phyloP scores from a whole-genome alignment of 2,329 filamentous ascomycete species.

The Leptographium flavum region DNA sequence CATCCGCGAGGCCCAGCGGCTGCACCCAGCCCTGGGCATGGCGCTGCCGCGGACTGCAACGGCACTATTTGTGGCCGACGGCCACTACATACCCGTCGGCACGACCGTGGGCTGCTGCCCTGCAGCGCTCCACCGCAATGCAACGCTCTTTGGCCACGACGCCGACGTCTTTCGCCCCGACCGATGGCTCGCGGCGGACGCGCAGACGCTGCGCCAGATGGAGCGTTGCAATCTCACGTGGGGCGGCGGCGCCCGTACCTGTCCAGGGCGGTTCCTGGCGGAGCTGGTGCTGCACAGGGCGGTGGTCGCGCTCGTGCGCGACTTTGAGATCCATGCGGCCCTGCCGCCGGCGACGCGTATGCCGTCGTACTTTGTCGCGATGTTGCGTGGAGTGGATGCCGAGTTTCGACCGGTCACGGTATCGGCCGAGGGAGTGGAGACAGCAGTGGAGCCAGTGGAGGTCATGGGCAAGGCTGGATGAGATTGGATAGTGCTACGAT shows the following conservation, averaged over 20 bases:
- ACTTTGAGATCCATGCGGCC: conserved; percentile 28
- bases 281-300: conserved; percentile 34
- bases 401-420: conserved; percentile 18
- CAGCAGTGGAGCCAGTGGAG: too few relatives aligned
- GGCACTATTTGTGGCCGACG: too few relatives aligned
- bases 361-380: conserved; percentile 36
- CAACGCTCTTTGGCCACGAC: too few relatives aligned
- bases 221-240: conserved; percentile 35
- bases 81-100: conserved; percentile 25
- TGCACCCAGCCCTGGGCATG: conserved; percentile 38
- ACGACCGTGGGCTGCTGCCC: conserved; percentile 38
- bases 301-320: conserved; percentile 24
- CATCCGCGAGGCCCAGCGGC: conserved; percentile 35
- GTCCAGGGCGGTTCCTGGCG: conserved; percentile 35
- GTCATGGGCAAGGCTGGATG: too few relatives aligned
- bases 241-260: conserved; percentile 35
- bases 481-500: too few relatives aligned
- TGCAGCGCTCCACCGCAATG: conserved; percentile 35
- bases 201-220: conserved; percentile 21
- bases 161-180: conserved; percentile 27
- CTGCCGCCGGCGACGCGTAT: conserved; percentile 25
- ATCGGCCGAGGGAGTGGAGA: too few relatives aligned
- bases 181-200: conserved; percentile 28
- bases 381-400: conserved; percentile 31
- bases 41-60: conserved; percentile 29